Evolutionary conservation across 2,329 filamentous ascomycete genomes (phyloP).

Genomic region (Pseudogymnoascus sp.): DNA sequence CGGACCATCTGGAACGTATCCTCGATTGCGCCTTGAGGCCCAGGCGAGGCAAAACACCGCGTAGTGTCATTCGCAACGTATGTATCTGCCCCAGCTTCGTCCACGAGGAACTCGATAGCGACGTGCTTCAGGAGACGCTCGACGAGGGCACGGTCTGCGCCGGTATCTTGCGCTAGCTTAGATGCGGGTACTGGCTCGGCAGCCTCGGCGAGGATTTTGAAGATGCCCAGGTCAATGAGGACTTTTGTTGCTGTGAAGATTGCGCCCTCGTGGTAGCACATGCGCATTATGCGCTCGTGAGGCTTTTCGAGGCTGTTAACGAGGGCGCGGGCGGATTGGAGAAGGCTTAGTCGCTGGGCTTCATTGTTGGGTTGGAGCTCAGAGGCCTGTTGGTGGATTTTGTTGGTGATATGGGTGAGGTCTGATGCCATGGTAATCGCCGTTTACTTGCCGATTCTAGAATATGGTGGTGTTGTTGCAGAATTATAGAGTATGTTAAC

Average conservation of each 20-base stretch:
- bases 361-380: not conserved
- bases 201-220: not conserved
- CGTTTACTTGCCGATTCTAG: not conserved
- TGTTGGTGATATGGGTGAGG: not conserved
- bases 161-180: conserved; percentile 4
- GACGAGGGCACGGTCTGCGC: conserved; percentile 4
- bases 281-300: conserved; percentile 9
- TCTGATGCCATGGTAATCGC: not conserved
- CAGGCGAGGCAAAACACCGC: not conserved
- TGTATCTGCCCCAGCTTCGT: conserved; percentile 5
- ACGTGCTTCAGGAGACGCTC: conserved; percentile 9
- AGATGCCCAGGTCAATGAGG: conserved; percentile 4
- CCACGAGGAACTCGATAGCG: conserved; percentile 5
- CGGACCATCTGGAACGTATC: conserved; percentile 2
- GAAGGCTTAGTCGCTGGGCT: not conserved
- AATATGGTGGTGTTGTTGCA: not conserved
- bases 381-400: not conserved
- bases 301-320: conserved; percentile 7
- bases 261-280: conserved; percentile 8
- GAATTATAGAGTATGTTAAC: too few species aligned
- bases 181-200: not conserved
- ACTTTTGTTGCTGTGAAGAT: conserved; percentile 4
- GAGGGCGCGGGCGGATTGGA: conserved; percentile 5
- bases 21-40: not conserved
- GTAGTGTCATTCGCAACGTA: conserved; percentile 4